A percentile compares a stretch with the other conserved stretches of the same genome.
These are phyloP conservation scores for Xylariaceae sp. DNA, from an alignment of 2,329 filamentous ascomycete genomes.

Conservation along the genomic window DNA sequence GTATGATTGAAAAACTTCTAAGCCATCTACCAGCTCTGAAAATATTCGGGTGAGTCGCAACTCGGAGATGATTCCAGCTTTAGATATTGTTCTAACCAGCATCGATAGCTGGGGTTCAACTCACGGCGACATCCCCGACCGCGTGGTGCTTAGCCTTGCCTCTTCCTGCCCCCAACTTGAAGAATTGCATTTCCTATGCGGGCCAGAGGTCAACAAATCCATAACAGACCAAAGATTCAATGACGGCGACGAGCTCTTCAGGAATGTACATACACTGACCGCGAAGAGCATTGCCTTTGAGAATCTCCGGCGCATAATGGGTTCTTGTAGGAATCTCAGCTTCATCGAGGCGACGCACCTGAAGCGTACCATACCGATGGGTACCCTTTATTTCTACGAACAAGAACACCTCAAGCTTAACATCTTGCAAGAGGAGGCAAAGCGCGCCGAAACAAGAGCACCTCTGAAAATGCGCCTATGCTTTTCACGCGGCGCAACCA, in stretches of 20 bases:
- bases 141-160: conserved; percentile 2
- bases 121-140: conserved; percentile 9
- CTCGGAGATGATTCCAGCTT: background rate
- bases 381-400: conserved; percentile 4
- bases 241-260: conserved; percentile 2
- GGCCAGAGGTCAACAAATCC: background rate
- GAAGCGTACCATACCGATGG: conserved; percentile 1
- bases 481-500: conserved; percentile 5
- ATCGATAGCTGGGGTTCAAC: conserved; percentile 8
- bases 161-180: background rate
- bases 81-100: background rate
- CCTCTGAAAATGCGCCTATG: conserved; percentile 13
- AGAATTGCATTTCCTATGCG: conserved; percentile 12
- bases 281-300: conserved; percentile 5
- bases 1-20: conserved; percentile 5
- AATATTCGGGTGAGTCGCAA: conserved; percentile 10
- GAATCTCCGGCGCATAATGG: conserved; percentile 3
- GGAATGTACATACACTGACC: conserved; percentile 5
- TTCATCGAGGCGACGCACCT: conserved; percentile 8
- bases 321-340: conserved; percentile 5
- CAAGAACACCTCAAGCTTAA: conserved; percentile 3
- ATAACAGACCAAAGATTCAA: background rate
- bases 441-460: background rate
- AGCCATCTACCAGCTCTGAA: conserved; percentile 1
- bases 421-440: conserved; percentile 6